Conservation (phyloP, 2,329 filamentous ascomycete genomes). For the Juglanconis sp. region DNA sequence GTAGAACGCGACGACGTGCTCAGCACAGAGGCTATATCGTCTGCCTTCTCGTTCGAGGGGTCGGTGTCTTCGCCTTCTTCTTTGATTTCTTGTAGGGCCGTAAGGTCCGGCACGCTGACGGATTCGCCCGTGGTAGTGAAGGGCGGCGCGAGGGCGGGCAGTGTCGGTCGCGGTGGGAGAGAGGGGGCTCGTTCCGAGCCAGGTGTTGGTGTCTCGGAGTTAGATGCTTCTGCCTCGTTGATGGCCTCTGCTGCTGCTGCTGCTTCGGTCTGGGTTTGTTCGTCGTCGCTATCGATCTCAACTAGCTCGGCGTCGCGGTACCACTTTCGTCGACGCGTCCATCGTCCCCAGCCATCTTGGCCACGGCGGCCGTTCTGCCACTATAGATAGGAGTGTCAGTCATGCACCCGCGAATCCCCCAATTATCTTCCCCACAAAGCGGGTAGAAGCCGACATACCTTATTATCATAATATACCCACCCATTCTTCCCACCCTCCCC, state of each 20-base stretch:
- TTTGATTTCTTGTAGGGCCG: constrained; percentile 9
- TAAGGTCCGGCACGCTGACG: constrained; percentile 7
- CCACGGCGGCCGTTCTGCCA: constrained; percentile 87
- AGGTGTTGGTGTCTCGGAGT: constrained; percentile 13
- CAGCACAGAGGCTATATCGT: constrained; percentile 44
- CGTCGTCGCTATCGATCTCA: constrained; percentile 52
- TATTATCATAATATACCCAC: constrained; percentile 98
- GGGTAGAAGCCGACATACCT: constrained; percentile 51
- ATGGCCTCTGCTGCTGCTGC: constrained; percentile 24
- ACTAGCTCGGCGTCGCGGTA: constrained; percentile 94
- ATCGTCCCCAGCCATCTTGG: constrained; percentile 87
- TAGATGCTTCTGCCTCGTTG: neutral
- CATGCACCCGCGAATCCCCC: neutral
- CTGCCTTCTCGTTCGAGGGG: constrained; percentile 18
- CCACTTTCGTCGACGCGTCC: constrained; percentile 93
- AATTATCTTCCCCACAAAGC: neutral
- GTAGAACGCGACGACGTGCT: constrained; percentile 46
- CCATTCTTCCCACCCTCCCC: constrained; percentile 65
- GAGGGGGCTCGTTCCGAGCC: constrained; percentile 21
- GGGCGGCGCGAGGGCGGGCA: constrained; percentile 2
- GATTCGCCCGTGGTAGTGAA: constrained; percentile 8
- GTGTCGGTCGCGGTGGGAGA: constrained; percentile 13
- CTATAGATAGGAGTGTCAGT: constrained; percentile 37
- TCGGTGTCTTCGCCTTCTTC: constrained; percentile 13
- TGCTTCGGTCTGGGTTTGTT: constrained; percentile 36